Conservation (phyloP, 2,329 filamentous ascomycete species). For the Fusarium agapanthi region DNA sequence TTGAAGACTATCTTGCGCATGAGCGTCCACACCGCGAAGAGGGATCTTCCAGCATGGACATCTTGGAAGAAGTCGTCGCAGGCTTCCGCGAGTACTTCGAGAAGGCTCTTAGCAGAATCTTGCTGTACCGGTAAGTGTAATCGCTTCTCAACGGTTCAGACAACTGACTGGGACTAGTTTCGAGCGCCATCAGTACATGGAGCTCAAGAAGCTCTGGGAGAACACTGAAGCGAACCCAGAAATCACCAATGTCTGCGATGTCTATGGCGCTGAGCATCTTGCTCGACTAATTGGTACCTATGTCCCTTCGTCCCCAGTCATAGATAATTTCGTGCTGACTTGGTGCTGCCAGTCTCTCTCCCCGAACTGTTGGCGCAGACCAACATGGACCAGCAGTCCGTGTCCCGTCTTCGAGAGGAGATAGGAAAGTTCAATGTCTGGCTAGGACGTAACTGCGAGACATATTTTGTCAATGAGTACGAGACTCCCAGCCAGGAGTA, state of each 20-base stretch:
- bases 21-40: slow-evolving; percentile 72
- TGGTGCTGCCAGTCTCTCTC: slow-evolving; percentile 72
- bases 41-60: slow-evolving; percentile 78
- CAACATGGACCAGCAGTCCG: slow-evolving; percentile 95
- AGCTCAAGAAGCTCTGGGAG: slow-evolving; percentile 76
- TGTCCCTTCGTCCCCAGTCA: background rate
- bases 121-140: slow-evolving; percentile 75
- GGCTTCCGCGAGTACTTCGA: slow-evolving; percentile 96
- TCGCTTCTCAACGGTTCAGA: background rate
- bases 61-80: slow-evolving; percentile 87
- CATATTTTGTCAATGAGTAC: slow-evolving; percentile 82
- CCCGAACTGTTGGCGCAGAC: slow-evolving; percentile 96
- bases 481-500: slow-evolving; percentile 78
- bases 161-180: slow-evolving; percentile 66
- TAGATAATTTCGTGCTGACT: background rate
- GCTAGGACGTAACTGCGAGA: slow-evolving; percentile 78
- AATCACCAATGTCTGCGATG: slow-evolving; percentile 77
- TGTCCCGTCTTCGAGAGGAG: slow-evolving; percentile 88
- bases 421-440: slow-evolving; percentile 86
- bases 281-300: slow-evolving; percentile 84
- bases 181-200: slow-evolving; percentile 87
- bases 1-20: slow-evolving; percentile 80
- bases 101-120: slow-evolving; percentile 83
- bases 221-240: slow-evolving; percentile 68
- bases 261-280: slow-evolving; percentile 93